phyloP scores from a whole-genome alignment of 495 filamentous ascomycete genomes.

The Hypomontagnella monticulosa region DNA sequence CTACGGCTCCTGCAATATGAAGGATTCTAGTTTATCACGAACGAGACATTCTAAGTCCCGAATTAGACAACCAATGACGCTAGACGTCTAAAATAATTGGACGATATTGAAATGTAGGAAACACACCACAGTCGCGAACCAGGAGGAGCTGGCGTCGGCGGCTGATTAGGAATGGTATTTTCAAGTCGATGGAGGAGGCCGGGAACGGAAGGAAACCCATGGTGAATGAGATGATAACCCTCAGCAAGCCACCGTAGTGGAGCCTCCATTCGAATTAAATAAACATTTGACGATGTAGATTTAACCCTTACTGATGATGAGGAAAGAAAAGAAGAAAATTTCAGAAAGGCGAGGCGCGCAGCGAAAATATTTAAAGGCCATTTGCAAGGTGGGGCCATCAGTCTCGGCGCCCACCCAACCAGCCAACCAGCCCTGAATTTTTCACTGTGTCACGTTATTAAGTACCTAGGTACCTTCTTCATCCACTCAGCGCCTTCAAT shows the following conservation, averaged over 20 bases:
- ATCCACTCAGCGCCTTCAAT: too few relatives aligned
- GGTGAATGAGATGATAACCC: constrained; percentile 55
- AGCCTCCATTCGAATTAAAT: constrained; percentile 57
- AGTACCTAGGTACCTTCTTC: constrained; percentile 6
- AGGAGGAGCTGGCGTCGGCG: constrained; percentile 50
- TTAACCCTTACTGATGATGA: constrained; percentile 61
- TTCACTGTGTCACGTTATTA: constrained; percentile 6
- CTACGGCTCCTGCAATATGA: too few relatives aligned
- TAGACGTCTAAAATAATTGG: neutral
- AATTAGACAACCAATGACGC: neutral
- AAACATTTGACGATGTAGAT: constrained; percentile 54
- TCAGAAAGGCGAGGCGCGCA: constrained; percentile 1
- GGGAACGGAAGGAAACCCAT: constrained; percentile 67
- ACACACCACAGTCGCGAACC: constrained; percentile 65
- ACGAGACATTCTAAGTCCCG: too few relatives aligned
- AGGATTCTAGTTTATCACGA: too few relatives aligned
- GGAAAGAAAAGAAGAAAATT: constrained; percentile 43
- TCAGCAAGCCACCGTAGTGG: constrained; percentile 64
- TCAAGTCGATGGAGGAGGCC: constrained; percentile 58
- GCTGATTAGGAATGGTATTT: constrained; percentile 53
- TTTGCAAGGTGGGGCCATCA: constrained; percentile 12
- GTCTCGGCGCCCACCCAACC: constrained; percentile 10
- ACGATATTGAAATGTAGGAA: constrained; percentile 52
- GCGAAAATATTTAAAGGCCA: constrained; percentile 37
- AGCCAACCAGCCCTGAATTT: neutral